Evolutionary conservation across 495 filamentous ascomycete species (phyloP), one percentile per base, ranked within the genome.

Genomic region (Pyrenula aspistea): DNA sequence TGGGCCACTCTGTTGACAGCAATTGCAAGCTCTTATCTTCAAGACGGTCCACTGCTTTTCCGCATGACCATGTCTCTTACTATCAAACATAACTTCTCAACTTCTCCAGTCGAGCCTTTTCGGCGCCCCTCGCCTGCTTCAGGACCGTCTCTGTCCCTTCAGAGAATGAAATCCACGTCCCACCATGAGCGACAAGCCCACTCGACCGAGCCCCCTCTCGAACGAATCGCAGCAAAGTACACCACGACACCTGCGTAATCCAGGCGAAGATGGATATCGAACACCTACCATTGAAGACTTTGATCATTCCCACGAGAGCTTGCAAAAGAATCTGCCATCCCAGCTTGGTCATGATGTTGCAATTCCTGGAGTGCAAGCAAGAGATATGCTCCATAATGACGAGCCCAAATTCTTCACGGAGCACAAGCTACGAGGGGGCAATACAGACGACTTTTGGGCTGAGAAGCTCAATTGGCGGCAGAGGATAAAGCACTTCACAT

Each of bases 401-500:
- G 50, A 52, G 22, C n/a, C n/a, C 10, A 8, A 52, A 21, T 24
- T 21, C 22, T 24, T 52, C 19, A 52, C 8, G 4, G 19, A 52
- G 19, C 4, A 52, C n/a, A 24, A 24, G 19, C 19, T 21, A 21
- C 50, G 50, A 20, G n/a, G 19, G 19, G n/a, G 22, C 8, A 4
- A 10, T 20, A 20, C 50, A 10, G 50, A 52, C 10, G 50, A 24
- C 19, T 52, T 52, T 52, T 42, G 31, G 31, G 19, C 60, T 2
- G 59, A 65, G 22, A 62, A 55, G 12, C 67, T 77, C 21, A 62
- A 66, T n/a, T 79, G 74, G 74, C 71, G 69, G 53, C 64, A 75
- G 53, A 67, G 76, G 2, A 73, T 79, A 58, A 70, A 74, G 2
- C 75, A 79, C 66, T 65, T 74, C 42, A 79, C 77, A 0, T 88